Evolutionary conservation across 495 filamentous ascomycete genomes (phyloP), one percentile per base, ranked within the genome.

Genomic region (Annulohypoxylon nitens): DNA sequence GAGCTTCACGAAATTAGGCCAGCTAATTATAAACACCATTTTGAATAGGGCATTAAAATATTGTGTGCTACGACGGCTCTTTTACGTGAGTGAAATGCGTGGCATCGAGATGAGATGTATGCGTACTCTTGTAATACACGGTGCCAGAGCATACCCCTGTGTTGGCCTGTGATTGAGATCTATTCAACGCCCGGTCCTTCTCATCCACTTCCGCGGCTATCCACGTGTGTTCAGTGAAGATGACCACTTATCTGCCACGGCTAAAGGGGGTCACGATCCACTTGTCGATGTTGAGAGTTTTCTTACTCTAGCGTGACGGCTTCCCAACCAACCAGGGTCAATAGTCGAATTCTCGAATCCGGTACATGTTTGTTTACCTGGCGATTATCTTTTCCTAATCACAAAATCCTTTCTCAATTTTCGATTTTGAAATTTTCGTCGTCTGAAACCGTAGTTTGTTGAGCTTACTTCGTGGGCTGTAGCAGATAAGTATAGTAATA

Each of bases 221-320:
- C 48, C 48, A 36, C 61, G 43, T 23, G 36, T 55, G 3, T 34
- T 34, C 12, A 57, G 23, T 37, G 14, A 47, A 26, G 50, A 45
- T 65, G 18, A 9, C 23, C 10, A 20, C 37, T 57, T 54, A 33
- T 25, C n/a, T 10, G 23, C 45, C 16, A 39, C 25, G 39, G 3
- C 50, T 45, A 23, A 39, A 54, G 12, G 23, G 37, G 25, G n/a
- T 7, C 16, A 33, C n/a, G 62, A 65, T 54, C 62, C 51, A 57
- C 62, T 51, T 47, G 62, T 65, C 50, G 20, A 45, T 16, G 48
- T 55, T 33, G 12, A 57, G 33, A 20, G n/a, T 57, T 4, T 37
- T 57, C 0, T 30, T 37, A 10, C 20, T 57, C 33, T 57, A 37
- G 30, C 53, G 53, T 39, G 14, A 37, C 33, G 33, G 53, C 53